Evolutionary conservation across 441 rosid genomes (phyloP), one percentile per base, ranked within the genome.

Genomic region (Francoa sonchifolia): DNA sequence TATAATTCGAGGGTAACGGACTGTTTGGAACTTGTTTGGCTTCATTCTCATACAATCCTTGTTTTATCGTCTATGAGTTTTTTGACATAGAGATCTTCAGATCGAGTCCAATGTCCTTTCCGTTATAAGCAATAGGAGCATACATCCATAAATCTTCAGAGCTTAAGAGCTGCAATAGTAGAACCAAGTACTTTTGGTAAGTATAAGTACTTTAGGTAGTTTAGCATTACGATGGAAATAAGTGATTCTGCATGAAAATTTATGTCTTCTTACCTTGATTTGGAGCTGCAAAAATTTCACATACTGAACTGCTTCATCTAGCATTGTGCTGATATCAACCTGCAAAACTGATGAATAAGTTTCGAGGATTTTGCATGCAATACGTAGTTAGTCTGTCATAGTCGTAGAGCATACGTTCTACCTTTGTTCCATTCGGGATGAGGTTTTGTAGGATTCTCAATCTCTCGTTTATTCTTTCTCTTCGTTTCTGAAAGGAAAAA

Each of bases 261-360:
- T 15, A 5, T n/a, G 10, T 32, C n/a, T 13, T 14, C 22, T 52
- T 47, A 68, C 95, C 84, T 79, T 82, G 42, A 87, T 82, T 53
- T 82, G 96, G 28, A 82, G 82, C 49, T 82, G 94, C 46, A 86
- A 41, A 41, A 82, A 79, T 57, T 81, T 79, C 14, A 77, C 82
- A 44, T 80, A 80, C 3, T 64, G 73, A 18, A 72, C 85, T 27
- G 92, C 92, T 65, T 76, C 92, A 48, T 77, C 92, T 37, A 80
- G 73, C 89, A 83, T 79, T 37, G 87, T 77, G 56, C 94, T 83
- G 32, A 83, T 77, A 44, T 83, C 94, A 44, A 83, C 89, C 79
- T 74, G 67, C 27, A 48, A 54, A 50, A 12, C 41, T 28, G 34
- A 48, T 17, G 18, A 19, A 14, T 11, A 30, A 29, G 22, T 34